phyloP scores from a whole-genome alignment of 495 filamentous ascomycete species.

The Ascobolus immersus region DNA sequence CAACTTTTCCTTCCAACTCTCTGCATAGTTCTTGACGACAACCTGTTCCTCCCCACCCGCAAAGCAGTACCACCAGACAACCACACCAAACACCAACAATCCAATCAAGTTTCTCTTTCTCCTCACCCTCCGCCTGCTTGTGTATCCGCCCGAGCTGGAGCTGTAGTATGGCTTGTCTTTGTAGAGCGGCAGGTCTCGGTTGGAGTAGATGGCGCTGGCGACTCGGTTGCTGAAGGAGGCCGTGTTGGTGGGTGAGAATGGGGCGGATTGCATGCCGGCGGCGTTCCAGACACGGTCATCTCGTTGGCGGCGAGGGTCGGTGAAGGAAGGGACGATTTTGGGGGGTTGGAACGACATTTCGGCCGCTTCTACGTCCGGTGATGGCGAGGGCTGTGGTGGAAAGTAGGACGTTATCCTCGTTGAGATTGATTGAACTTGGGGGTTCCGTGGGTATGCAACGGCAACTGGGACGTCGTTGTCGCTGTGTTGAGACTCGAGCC shows the following conservation, averaged over 20 bases:
- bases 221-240: conserved; percentile 14
- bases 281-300: conserved; percentile 45
- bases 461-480: too few species aligned
- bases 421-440: too few species aligned
- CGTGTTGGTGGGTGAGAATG: neutral
- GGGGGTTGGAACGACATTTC: conserved; percentile 44
- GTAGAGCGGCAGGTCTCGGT: conserved; percentile 66
- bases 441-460: too few species aligned
- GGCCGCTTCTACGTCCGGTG: too few species aligned
- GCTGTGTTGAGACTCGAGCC: too few species aligned
- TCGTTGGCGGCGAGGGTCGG: conserved; percentile 36
- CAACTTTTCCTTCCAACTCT: conserved; percentile 14
- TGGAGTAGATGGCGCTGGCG: conserved; percentile 27
- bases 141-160: conserved; percentile 26
- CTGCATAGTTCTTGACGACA: conserved; percentile 4
- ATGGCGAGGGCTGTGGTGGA: too few species aligned
- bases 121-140: conserved; percentile 23
- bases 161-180: conserved; percentile 90
- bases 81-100: conserved; percentile 25
- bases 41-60: conserved; percentile 18
- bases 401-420: too few species aligned
- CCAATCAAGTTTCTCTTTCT: conserved; percentile 28
- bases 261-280: conserved; percentile 7
- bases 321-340: conserved; percentile 45
- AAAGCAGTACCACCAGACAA: conserved; percentile 32